Evolutionary conservation across 2,329 filamentous ascomycete species (phyloP).

Genomic region (Colletotrichum gloeosporioides): DNA sequence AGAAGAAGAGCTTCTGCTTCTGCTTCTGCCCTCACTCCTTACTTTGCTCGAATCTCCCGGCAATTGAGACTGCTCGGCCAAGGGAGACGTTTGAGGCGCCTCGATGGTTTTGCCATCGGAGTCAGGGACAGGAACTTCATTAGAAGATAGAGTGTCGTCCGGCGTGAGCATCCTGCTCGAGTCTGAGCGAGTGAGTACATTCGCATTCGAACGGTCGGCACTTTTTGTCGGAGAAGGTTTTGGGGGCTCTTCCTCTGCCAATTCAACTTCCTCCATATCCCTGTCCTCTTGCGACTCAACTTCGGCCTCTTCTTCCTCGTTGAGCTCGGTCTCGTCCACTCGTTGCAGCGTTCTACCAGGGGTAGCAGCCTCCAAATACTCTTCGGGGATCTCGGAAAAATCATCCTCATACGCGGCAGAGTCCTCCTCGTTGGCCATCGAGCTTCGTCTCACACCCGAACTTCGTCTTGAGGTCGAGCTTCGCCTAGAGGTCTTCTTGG

Average conservation of each 20-base stretch:
- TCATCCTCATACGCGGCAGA: conserved; percentile 55
- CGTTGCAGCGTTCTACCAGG: conserved; percentile 35
- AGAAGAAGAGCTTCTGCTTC: neutral
- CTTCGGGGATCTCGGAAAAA: conserved; percentile 62
- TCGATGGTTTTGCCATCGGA: conserved; percentile 19
- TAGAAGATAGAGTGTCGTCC: conserved; percentile 54
- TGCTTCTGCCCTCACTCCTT: neutral
- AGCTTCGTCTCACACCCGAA: neutral
- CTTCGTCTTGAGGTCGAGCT: neutral
- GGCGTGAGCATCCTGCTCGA: conserved; percentile 56
- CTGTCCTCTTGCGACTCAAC: neutral
- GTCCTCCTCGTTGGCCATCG: conserved; percentile 30
- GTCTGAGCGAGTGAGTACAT: conserved; percentile 38
- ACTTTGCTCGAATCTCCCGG: neutral
- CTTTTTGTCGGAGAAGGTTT: conserved; percentile 10
- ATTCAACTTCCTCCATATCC: neutral
- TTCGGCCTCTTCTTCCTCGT: neutral
- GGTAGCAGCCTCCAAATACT: conserved; percentile 54
- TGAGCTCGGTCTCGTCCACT: neutral
- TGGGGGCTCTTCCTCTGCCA: conserved; percentile 12
- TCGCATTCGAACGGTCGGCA: conserved; percentile 31
- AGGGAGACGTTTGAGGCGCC: neutral
- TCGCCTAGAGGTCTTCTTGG: conserved; percentile 8
- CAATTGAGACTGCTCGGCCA: neutral
- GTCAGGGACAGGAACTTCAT: conserved; percentile 5